Percentiles rank a stretch among this genome's conserved stretches.
Evolutionary conservation across 1,139 yeast species (phyloP).

Genomic region (Taiozyma sp.): DNA sequence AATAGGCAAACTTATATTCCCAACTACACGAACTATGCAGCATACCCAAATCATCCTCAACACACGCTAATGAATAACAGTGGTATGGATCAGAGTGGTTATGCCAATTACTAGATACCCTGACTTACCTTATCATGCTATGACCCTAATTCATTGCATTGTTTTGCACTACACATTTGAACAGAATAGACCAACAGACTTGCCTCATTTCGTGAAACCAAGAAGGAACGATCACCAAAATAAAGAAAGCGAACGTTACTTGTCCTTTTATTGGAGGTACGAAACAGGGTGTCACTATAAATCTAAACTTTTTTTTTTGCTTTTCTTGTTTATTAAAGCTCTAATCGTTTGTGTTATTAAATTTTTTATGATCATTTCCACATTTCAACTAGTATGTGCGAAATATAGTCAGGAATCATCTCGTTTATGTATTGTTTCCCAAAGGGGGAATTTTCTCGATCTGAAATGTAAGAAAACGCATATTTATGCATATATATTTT

Average conservation of each 20-base stretch:
- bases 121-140: neutral
- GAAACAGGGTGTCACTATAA: neutral
- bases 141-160: neutral
- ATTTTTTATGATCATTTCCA: neutral
- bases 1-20: neutral
- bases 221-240: neutral
- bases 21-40: neutral
- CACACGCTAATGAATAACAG: conserved; percentile 1
- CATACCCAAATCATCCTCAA: conserved; percentile 1
- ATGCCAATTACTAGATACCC: neutral
- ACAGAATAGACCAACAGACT: neutral
- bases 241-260: neutral
- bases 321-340: neutral
- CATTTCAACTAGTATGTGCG: neutral
- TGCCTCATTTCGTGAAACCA: neutral
- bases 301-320: neutral
- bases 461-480: neutral
- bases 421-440: neutral
- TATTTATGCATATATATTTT: neutral
- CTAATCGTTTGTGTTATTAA: neutral
- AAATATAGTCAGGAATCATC: neutral
- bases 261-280: neutral
- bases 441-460: conserved; percentile 3
- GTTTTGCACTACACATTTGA: neutral
- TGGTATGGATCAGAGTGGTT: neutral